These are phyloP conservation scores for button mushroom (Agaricus bisporus) DNA, from an alignment of 768 basidiomycete species.

Conservation along the genomic window DNA sequence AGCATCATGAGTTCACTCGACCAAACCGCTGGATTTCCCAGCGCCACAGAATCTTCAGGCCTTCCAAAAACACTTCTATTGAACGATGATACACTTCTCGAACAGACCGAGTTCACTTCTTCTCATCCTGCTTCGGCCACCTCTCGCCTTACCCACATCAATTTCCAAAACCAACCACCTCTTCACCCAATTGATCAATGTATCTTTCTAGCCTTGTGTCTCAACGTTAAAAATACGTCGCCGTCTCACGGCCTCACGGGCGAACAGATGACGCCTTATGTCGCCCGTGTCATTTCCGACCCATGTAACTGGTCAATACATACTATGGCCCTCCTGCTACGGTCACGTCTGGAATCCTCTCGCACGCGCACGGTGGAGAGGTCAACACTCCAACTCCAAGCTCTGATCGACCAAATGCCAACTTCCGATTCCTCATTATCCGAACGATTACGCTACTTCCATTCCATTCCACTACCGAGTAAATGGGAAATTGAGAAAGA, in stretches of 20 bases:
- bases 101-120: slow-evolving; percentile 88
- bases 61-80: slow-evolving; percentile 78
- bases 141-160: slow-evolving; percentile 58
- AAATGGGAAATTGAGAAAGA: slow-evolving; percentile 94
- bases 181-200: slow-evolving; percentile 93
- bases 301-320: slow-evolving; percentile 95
- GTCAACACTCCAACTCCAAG: slow-evolving; percentile 87
- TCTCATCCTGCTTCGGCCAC: slow-evolving; percentile 44
- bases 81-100: slow-evolving; percentile 95
- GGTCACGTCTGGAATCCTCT: slow-evolving; percentile 83
- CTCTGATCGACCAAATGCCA: slow-evolving; percentile 95
- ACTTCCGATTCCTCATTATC: slow-evolving; percentile 67
- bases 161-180: slow-evolving; percentile 79
- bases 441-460: slow-evolving; percentile 77
- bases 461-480: slow-evolving; percentile 76
- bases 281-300: slow-evolving; percentile 82
- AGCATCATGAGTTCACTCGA: slow-evolving; percentile 9
- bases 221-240: slow-evolving; percentile 85
- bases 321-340: slow-evolving; percentile 91
- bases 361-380: slow-evolving; percentile 93
- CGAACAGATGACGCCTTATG: slow-evolving; percentile 91
- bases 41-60: slow-evolving; percentile 8
- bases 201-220: slow-evolving; percentile 84
- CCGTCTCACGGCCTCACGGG: slow-evolving; percentile 86
- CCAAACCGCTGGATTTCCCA: slow-evolving; percentile 8